These are phyloP conservation scores for Phytophthora idaei DNA, from an alignment of 352 stramenopile genomes.

Conservation along the genomic window DNA sequence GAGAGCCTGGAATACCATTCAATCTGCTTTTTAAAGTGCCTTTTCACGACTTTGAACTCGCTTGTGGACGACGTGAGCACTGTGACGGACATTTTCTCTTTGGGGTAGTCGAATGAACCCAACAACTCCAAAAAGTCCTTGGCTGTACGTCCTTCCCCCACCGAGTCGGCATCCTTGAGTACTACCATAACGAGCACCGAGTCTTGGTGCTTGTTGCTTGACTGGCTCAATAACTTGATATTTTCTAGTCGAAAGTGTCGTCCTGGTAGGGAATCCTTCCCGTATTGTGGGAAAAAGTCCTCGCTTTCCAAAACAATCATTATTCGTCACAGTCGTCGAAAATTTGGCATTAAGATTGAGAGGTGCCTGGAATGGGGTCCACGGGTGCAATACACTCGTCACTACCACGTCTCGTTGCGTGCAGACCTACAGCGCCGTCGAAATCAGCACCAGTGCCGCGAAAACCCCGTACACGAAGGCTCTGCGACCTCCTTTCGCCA, in stretches of 20 bases:
- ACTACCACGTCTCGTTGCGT: neutral
- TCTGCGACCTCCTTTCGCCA: slow-evolving; percentile 1
- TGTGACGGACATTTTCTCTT: slow-evolving; percentile 35
- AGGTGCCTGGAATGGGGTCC: neutral
- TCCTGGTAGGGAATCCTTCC: slow-evolving; percentile 17
- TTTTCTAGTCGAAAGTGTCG: slow-evolving; percentile 26
- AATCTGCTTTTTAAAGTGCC: slow-evolving; percentile 21
- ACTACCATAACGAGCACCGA: slow-evolving; percentile 34
- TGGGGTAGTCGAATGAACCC: slow-evolving; percentile 26
- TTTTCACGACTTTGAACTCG: slow-evolving; percentile 30
- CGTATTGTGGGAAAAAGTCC: slow-evolving; percentile 25
- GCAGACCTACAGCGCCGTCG: neutral
- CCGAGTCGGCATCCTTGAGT: slow-evolving; percentile 35
- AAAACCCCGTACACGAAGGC: neutral
- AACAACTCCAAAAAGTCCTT: slow-evolving; percentile 39
- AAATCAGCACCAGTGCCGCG: slow-evolving; percentile 5
- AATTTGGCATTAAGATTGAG: slow-evolving; percentile 13
- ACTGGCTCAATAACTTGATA: neutral
- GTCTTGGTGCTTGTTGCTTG: slow-evolving; percentile 11
- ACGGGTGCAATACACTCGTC: slow-evolving; percentile 13
- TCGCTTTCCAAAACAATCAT: neutral
- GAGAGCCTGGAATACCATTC: slow-evolving; percentile 31
- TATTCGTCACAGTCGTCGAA: neutral
- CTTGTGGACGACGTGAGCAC: slow-evolving; percentile 40
- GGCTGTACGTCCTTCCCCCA: slow-evolving; percentile 26